Evolutionary conservation across 441 rosid genomes (phyloP), one percentile per base, ranked within the genome.

Genomic region (Pelargonium fulgidum): DNA sequence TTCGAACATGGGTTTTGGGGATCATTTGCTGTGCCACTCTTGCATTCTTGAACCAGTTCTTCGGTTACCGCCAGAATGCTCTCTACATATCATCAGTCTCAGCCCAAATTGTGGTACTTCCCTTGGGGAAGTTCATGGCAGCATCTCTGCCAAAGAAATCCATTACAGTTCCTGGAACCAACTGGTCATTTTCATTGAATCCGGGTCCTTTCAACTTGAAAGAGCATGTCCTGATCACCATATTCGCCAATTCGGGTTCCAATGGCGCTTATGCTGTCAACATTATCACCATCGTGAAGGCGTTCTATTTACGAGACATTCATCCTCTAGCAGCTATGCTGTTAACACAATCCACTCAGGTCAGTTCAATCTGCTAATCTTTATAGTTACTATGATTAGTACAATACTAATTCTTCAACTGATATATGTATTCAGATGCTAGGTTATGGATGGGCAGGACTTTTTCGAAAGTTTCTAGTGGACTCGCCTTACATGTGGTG

Each of bases 401-500:
- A 29, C 33, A 29, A 29, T 29, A 29, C 33, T 29, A 29, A 29
- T 29, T 29, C 33, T 29, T 29, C 2, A 29, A 29, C 33, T 29
- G 33, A 29, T 1, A 24, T 52, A 29, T 29, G 61, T 44, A 20
- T n/a, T 70, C 70, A 84, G 85, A 59, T 85, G 82, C 82, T 83
- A 64, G 84, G 85, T 48, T 81, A 81, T 67, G 80, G 86, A 70
- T 81, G 83, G 85, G 83, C 81, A 0, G 85, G 86, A 63, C 63
- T 81, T 17, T 83, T 81, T 75, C 64, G 82, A 20, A 85, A 75
- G 62, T 78, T 79, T 69, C 82, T 81, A 8, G 83, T 85, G 13
- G 89, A 85, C 78, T 81, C 85, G 0, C 83, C 86, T 10, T 81
- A 64, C 72, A 83, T 81, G 85, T 85, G 89, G 84, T 85, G 86